phyloP scores from a whole-genome alignment of 805 yeast species.

The Candida coquimbonensis region DNA sequence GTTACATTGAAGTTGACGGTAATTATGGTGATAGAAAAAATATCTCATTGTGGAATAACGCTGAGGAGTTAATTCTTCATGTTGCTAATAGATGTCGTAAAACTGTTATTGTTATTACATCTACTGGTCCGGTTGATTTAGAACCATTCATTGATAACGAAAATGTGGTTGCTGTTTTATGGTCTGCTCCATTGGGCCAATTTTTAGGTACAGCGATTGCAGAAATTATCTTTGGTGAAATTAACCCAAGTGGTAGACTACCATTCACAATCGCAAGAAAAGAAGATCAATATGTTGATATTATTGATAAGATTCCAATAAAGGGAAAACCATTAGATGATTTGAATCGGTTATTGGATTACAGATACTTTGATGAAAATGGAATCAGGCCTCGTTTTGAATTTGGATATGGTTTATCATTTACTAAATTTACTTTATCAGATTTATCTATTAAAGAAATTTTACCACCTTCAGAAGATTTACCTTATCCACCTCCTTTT shows the following conservation, averaged over 20 bases:
- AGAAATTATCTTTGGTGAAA: constrained; percentile 52
- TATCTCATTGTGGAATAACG: constrained; percentile 48
- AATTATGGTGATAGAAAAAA: constrained; percentile 55
- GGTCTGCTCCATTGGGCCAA: constrained; percentile 51
- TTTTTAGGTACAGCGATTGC: constrained; percentile 50
- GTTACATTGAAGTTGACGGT: constrained; percentile 48
- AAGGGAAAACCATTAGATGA: constrained; percentile 32
- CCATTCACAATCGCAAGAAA: constrained; percentile 59
- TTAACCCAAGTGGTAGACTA: constrained; percentile 55
- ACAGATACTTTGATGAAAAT: constrained; percentile 50
- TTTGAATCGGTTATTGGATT: constrained; percentile 38
- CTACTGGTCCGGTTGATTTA: constrained; percentile 55
- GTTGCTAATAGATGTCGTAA: constrained; percentile 45
- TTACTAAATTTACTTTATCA: constrained; percentile 5
- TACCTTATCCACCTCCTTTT: constrained; percentile 41
- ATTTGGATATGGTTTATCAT: constrained; percentile 35
- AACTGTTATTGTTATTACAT: constrained; percentile 51
- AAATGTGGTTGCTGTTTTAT: constrained; percentile 51
- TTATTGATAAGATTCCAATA: constrained; percentile 31
- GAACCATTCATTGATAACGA: constrained; percentile 50
- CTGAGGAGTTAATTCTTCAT: constrained; percentile 43
- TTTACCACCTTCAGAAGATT: constrained; percentile 36
- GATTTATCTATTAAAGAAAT: constrained; percentile 35
- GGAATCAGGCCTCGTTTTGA: constrained; percentile 51
- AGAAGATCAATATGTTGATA: constrained; percentile 38